phyloP scores from a whole-genome alignment of 352 stramenopile species.

The Phytophthora foliorum region DNA sequence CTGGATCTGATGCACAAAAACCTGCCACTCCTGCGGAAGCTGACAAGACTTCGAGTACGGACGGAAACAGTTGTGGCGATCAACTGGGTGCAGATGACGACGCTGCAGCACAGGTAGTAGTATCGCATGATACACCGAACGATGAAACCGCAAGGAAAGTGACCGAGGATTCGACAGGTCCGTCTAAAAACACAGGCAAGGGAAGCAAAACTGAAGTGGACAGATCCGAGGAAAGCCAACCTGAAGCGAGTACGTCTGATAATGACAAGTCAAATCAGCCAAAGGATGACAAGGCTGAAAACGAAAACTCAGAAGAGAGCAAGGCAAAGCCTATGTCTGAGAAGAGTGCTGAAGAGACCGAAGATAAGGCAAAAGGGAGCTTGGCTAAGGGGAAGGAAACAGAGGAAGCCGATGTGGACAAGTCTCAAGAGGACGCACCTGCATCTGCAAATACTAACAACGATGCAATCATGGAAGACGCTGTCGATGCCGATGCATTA shows the following conservation, averaged over 20 bases:
- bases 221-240: background rate
- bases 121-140: slow-evolving; percentile 3
- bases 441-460: slow-evolving; percentile 11
- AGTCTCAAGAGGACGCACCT: slow-evolving; percentile 8
- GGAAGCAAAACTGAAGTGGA: background rate
- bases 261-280: background rate
- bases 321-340: background rate
- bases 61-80: background rate
- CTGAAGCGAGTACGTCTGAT: background rate
- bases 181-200: background rate
- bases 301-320: background rate
- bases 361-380: background rate
- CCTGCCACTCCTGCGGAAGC: background rate
- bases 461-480: slow-evolving; percentile 35
- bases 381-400: slow-evolving; percentile 10
- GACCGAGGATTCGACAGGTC: background rate
- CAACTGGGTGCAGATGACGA: background rate
- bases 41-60: background rate
- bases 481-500: slow-evolving; percentile 9
- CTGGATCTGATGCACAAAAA: slow-evolving; percentile 11
- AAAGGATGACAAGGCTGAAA: slow-evolving; percentile 6
- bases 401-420: slow-evolving; percentile 12
- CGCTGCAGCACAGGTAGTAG: background rate
- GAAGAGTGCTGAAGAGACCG: background rate
- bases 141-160: slow-evolving; percentile 6